Evolutionary conservation across 768 basidiomycete genomes (phyloP), one percentile per base, ranked within the genome.

Genomic region (Nidula microcarpa): DNA sequence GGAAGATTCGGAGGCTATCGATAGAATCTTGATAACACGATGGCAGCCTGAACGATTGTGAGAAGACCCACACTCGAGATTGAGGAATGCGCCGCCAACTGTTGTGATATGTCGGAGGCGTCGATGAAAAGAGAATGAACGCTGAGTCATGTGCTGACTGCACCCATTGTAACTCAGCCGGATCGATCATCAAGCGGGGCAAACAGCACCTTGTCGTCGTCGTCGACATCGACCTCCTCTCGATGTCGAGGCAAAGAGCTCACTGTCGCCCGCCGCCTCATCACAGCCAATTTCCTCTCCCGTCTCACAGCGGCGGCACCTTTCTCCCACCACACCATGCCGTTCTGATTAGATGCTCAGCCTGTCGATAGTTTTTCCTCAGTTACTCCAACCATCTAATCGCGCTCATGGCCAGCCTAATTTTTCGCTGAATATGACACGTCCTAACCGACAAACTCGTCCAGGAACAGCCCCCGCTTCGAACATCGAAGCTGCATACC

Each of bases 1-100:
- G 55, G 10, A 10, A n/a, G n/a, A n/a, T 36, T 60, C 55, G 57
- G 48, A 53, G 51, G 52, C 53, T 50, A 30, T 30, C 23, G 60
- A 60, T 56, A 37, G 13, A 44, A 47, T 35, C 39, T 46, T 57
- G 59, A 58, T 54, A 41, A 35, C 48, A 43, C 49, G 46, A 44
- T 52, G 43, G 51, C 30, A 18, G 9, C 11, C 9, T 51, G 56
- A 48, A 51, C 33, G 43, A 17, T 33, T 53, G 53, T 59, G 58
- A 55, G 56, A 59, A 63, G 16, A 16, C 33, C 16, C 8, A 11
- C 36, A 51, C 11, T n/a, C n/a, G 17, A 51, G 39, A 2, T 33
- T 14, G 13, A 35, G 33, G 14, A 14, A n/a, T 41, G 30, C 37
- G 30, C 50, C 13, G 50, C 50, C 16, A 47, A 47, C 45, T 11